Evolutionary conservation across 768 basidiomycete genomes (phyloP), one percentile per base, ranked within the genome.

Genomic region (Tephrocybe sp.): DNA sequence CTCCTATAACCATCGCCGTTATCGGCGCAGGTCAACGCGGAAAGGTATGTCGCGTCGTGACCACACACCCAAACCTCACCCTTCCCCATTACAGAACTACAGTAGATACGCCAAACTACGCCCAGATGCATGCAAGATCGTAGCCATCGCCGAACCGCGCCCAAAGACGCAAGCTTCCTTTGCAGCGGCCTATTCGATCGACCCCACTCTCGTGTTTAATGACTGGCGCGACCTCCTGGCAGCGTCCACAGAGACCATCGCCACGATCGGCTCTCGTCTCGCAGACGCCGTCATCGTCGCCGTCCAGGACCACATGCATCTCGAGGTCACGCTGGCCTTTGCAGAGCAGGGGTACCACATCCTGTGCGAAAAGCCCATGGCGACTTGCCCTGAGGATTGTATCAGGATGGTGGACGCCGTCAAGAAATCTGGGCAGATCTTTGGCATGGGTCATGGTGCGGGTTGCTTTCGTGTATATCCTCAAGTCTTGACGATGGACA

Each of bases 351-450:
- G 90, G 1, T 94, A 94, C 61, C 85, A 92, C 58, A 89, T 95
- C 48, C 75, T 95, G 18, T 94, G 92, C 66, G 92, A 95, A 76
- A 95, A 95, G 63, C 92, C 92, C 0, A 90, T 95, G 87, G 89
- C 91, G 1, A 92, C 88, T 4, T 79, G 65, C 45, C 59, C 87
- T 30, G 73, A 77, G 45, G 89, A 89, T 54, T 89, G 92, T 51
- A 63, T 94, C 41, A 75, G 72, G 63, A 93, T 94, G 74, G 83
- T 89, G 54, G 70, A 72, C 26, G 87, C 82, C 0, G 76, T 94
- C 25, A 83, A 80, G 65, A 76, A 82, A 27, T 78, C 85, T 2
- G 81, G 80, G 1, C 74, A 82, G 34, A 85, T 94, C 55, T 94
- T 92, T 70, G 92, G 88, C 15, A 82, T 91, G 76, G 88, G 92